These are phyloP conservation scores for Yamadazyma takamatsuzukensis DNA, from an alignment of 805 yeast genomes.

Conservation along the genomic window DNA sequence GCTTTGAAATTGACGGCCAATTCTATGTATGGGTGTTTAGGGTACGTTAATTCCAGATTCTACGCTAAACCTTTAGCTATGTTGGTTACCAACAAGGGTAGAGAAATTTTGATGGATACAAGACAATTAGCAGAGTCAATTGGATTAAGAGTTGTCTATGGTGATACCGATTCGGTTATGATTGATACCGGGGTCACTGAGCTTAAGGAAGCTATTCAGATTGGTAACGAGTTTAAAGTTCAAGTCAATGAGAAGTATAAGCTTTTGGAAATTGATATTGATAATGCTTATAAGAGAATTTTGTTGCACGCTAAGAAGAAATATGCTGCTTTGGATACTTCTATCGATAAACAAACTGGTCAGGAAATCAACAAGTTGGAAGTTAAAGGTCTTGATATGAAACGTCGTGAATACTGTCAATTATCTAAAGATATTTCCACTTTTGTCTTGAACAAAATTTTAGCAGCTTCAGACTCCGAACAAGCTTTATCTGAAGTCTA, in stretches of 20 bases:
- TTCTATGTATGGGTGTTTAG: slow-evolving; percentile 99
- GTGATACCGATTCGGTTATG: slow-evolving; percentile 99
- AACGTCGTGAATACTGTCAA: slow-evolving; percentile 94
- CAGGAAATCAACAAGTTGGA: slow-evolving; percentile 58
- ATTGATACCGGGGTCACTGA: slow-evolving; percentile 79
- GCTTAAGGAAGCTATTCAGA: slow-evolving; percentile 68
- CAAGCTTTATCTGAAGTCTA: slow-evolving; percentile 71
- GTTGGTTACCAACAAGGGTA: slow-evolving; percentile 91
- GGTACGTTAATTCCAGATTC: slow-evolving; percentile 86
- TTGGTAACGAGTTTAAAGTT: slow-evolving; percentile 81
- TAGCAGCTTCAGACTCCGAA: slow-evolving; percentile 73
- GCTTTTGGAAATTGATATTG: slow-evolving; percentile 89
- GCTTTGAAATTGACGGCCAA: slow-evolving; percentile 96
- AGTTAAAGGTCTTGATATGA: slow-evolving; percentile 95
- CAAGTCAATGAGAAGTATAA: slow-evolving; percentile 86
- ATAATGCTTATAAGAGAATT: slow-evolving; percentile 82
- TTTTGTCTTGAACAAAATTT: slow-evolving; percentile 64
- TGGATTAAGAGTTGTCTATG: slow-evolving; percentile 84
- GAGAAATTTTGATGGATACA: slow-evolving; percentile 92
- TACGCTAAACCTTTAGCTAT: slow-evolving; percentile 95
- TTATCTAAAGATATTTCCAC: slow-evolving; percentile 85
- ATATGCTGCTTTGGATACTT: slow-evolving; percentile 84
- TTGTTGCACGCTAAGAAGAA: slow-evolving; percentile 93
- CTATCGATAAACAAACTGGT: slow-evolving; percentile 48
- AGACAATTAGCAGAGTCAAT: slow-evolving; percentile 86